Evolutionary conservation across 1,284 basidiomycete genomes (phyloP).

Genomic region (Ganoderma meredithae): DNA sequence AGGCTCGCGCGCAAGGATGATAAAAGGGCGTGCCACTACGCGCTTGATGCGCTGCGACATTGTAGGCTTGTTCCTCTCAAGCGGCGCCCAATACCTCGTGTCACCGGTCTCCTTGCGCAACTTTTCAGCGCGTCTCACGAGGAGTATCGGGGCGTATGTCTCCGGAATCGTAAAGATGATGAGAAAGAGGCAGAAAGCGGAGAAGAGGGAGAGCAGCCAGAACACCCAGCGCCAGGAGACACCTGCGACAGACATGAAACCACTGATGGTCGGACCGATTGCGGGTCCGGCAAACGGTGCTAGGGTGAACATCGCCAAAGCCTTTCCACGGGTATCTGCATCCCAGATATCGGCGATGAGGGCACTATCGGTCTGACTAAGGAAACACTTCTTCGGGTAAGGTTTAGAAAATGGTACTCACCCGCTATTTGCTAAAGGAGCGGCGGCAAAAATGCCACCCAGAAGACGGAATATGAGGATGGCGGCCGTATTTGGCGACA

Average conservation of each 20-base stretch:
- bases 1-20: conserved; percentile 53
- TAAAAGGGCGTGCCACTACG: conserved; percentile 48
- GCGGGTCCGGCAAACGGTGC: conserved; percentile 82
- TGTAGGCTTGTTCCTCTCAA: conserved; percentile 45
- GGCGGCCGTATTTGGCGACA: conserved; percentile 62
- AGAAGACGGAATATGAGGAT: conserved; percentile 74
- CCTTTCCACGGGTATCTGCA: conserved; percentile 45
- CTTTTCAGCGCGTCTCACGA: conserved; percentile 46
- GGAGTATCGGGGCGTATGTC: conserved; percentile 64
- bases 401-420: conserved; percentile 13
- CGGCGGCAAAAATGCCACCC: conserved; percentile 61
- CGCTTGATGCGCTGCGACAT: conserved; percentile 44
- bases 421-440: conserved; percentile 49
- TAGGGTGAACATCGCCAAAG: conserved; percentile 45
- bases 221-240: conserved; percentile 79
- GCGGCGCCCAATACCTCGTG: conserved; percentile 55
- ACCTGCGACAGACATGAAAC: conserved; percentile 57
- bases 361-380: conserved; percentile 32
- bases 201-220: conserved; percentile 79
- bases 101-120: conserved; percentile 59
- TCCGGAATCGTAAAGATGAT: conserved; percentile 80
- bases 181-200: conserved; percentile 54
- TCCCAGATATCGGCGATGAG: conserved; percentile 48
- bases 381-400: neutral
- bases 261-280: conserved; percentile 72